Conservation (phyloP, 2,329 filamentous ascomycete species). For the Venturia asperata region DNA sequence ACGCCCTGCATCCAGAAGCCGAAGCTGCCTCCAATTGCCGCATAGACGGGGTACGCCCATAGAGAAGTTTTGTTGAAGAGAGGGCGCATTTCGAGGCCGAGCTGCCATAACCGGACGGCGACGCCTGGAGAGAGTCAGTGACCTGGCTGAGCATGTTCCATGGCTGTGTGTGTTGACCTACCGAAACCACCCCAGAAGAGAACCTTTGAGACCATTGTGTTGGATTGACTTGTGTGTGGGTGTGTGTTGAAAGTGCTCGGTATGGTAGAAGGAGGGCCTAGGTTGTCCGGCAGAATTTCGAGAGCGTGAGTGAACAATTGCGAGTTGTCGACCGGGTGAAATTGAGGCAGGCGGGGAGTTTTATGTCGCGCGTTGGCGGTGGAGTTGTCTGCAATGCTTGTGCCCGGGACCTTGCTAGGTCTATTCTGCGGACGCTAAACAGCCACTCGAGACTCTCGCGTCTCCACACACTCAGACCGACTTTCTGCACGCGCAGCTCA, state of each 20-base stretch:
- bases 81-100: conserved; percentile 97
- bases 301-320: conserved; percentile 3
- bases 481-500: background rate
- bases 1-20: conserved; percentile 96
- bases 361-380: background rate
- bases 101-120: conserved; percentile 88
- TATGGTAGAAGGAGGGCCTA: background rate
- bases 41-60: conserved; percentile 90
- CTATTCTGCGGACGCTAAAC: too few species aligned
- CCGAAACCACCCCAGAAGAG: conserved; percentile 89
- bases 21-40: conserved; percentile 77
- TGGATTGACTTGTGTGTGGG: background rate
- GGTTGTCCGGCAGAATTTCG: background rate
- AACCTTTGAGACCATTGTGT: conserved; percentile 46
- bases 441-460: background rate
- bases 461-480: background rate
- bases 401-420: too few species aligned
- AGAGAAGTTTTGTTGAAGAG: conserved; percentile 78
- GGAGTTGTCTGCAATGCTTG: too few species aligned
- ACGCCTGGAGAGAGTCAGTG: conserved; percentile 55
- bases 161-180: conserved; percentile 43
- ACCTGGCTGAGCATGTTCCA: conserved; percentile 22
- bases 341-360: background rate
- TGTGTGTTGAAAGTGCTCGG: background rate
- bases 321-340: background rate